These are phyloP conservation scores for Paecilomyces sp. DNA, from an alignment of 2,329 filamentous ascomycete species.

Conservation along the genomic window DNA sequence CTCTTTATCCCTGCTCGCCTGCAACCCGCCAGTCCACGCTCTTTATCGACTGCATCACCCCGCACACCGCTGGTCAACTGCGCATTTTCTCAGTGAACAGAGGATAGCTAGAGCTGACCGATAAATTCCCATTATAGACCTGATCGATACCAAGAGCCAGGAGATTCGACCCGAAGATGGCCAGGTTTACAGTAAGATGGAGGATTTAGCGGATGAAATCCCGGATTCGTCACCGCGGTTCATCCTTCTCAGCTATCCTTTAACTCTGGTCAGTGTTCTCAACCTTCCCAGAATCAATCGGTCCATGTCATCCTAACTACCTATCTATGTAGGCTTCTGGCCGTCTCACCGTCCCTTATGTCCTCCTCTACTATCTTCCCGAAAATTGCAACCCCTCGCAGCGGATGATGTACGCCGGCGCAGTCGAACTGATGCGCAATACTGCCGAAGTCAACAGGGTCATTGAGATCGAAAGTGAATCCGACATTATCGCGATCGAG, in stretches of 20 bases:
- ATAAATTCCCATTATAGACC: constrained; percentile 50
- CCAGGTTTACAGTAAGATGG: constrained; percentile 72
- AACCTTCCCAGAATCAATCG: background rate
- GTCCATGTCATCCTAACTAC: background rate
- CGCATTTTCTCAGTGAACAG: background rate
- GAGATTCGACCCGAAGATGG: constrained; percentile 82
- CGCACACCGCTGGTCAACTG: background rate
- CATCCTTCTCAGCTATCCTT: constrained; percentile 80
- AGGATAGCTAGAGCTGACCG: background rate
- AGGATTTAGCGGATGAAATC: constrained; percentile 77
- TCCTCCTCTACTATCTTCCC: constrained; percentile 90
- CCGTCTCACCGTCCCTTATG: constrained; percentile 81
- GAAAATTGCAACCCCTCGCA: constrained; percentile 80
- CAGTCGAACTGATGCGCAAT: constrained; percentile 91
- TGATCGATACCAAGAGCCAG: constrained; percentile 83
- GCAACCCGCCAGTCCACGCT: background rate
- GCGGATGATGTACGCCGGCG: constrained; percentile 91
- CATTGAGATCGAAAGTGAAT: constrained; percentile 72
- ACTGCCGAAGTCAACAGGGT: constrained; percentile 84
- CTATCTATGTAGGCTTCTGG: constrained; percentile 59
- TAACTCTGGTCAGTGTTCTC: constrained; percentile 62
- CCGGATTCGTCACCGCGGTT: constrained; percentile 89
- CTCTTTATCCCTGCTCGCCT: constrained; percentile 1
- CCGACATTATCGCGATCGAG: constrained; percentile 79
- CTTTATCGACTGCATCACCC: background rate